These are phyloP conservation scores for Nyctanthes arbortristis DNA, from an alignment of 257 asterid genomes.

Conservation along the genomic window DNA sequence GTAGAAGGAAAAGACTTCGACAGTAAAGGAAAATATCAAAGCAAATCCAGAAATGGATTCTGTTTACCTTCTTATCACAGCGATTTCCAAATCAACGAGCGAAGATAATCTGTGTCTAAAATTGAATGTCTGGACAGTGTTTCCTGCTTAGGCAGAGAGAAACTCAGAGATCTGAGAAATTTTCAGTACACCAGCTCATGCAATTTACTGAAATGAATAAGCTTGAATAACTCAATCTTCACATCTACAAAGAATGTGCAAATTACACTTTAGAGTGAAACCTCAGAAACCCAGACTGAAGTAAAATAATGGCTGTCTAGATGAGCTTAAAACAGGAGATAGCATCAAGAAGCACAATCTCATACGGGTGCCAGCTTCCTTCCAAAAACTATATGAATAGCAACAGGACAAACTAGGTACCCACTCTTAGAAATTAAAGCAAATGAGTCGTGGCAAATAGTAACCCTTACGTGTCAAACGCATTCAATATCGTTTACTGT, in stretches of 20 bases:
- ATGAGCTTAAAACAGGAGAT: conserved; percentile 21
- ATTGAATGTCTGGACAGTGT: conserved; percentile 88
- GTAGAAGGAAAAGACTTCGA: conserved; percentile 1
- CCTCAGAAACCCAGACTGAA: conserved; percentile 14
- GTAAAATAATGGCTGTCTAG: background rate
- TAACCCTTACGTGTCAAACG: conserved; percentile 5
- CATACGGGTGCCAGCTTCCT: conserved; percentile 21
- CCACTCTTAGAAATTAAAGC: conserved; percentile 2
- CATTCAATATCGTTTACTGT: background rate
- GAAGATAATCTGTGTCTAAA: conserved; percentile 89
- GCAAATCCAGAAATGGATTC: conserved; percentile 9
- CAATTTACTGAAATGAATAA: conserved; percentile 20
- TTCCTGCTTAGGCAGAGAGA: conserved; percentile 89
- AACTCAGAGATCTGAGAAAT: conserved; percentile 64
- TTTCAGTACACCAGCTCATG: conserved; percentile 17
- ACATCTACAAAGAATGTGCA: background rate
- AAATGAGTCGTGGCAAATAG: conserved; percentile 15
- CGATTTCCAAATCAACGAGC: conserved; percentile 80
- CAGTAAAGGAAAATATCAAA: background rate
- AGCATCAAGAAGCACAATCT: conserved; percentile 15
- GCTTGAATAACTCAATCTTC: conserved; percentile 14
- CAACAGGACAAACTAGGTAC: conserved; percentile 16
- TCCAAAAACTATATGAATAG: conserved; percentile 15
- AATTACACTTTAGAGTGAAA: conserved; percentile 16
- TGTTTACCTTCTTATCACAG: conserved; percentile 68